Evolutionary conservation across 2,329 filamentous ascomycete genomes (phyloP).

Genomic region (Laburnicola sp.): DNA sequence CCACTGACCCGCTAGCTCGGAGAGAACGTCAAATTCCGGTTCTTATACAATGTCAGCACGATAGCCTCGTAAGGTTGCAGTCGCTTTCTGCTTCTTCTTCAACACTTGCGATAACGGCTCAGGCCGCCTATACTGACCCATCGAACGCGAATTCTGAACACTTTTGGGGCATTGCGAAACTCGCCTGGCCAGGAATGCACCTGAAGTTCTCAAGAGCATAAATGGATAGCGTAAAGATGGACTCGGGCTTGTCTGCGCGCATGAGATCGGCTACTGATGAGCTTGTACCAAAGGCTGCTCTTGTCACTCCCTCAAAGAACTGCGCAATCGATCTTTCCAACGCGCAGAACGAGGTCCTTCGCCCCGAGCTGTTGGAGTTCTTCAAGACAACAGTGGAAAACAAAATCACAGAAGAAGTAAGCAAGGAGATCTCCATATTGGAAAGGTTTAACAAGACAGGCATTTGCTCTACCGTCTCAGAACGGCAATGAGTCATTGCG

Average conservation of each 20-base stretch:
- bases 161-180: too few relatives aligned
- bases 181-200: too few relatives aligned
- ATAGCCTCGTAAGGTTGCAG: background rate
- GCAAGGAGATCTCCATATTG: background rate
- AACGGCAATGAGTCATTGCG: constrained; percentile 27
- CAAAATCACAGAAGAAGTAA: constrained; percentile 24
- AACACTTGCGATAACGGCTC: too few relatives aligned
- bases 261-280: constrained; percentile 22
- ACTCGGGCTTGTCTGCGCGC: constrained; percentile 33
- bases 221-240: constrained; percentile 19
- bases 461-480: constrained; percentile 22
- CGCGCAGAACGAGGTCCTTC: constrained; percentile 33
- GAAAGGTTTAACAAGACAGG: constrained; percentile 13
- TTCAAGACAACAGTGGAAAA: constrained; percentile 33
- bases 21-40: background rate
- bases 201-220: background rate
- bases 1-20: background rate
- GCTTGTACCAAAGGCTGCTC: constrained; percentile 14
- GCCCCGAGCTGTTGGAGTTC: constrained; percentile 31
- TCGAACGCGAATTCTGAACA: too few relatives aligned
- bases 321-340: constrained; percentile 29
- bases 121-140: too few relatives aligned
- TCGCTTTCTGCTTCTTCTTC: too few relatives aligned
- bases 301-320: constrained; percentile 14
- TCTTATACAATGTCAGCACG: constrained; percentile 4